phyloP scores from a whole-genome alignment of 2,329 filamentous ascomycete genomes.

The Periconia digitata region DNA sequence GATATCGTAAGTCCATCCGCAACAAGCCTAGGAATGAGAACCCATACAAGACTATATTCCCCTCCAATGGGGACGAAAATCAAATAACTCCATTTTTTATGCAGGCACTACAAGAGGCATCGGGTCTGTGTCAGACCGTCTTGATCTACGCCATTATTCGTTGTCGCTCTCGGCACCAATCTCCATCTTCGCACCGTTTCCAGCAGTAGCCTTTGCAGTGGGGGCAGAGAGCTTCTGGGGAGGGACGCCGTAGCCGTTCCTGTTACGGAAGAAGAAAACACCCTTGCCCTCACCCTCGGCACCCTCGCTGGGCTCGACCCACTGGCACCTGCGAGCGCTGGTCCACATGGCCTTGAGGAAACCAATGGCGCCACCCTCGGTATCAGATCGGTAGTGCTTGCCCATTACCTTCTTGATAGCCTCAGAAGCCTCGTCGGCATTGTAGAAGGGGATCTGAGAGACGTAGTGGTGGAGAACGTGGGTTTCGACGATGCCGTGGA shows the following conservation, averaged over 20 bases:
- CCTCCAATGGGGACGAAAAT: not conserved
- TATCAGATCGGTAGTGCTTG: conserved; percentile 86
- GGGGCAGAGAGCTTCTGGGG: conserved; percentile 48
- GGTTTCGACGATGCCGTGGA: conserved; percentile 97
- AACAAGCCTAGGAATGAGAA: not conserved
- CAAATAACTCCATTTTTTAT: conserved; percentile 3
- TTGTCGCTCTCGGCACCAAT: conserved; percentile 34
- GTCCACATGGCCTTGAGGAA: conserved; percentile 85
- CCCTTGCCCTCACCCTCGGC: conserved; percentile 79
- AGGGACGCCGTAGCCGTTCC: conserved; percentile 76
- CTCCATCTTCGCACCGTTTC: conserved; percentile 39
- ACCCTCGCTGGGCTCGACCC: conserved; percentile 88
- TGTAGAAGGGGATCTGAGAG: conserved; percentile 93
- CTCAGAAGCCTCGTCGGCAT: conserved; percentile 91
- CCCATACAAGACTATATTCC: not conserved
- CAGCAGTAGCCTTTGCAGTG: conserved; percentile 28
- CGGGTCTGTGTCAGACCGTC: conserved; percentile 5
- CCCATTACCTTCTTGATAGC: conserved; percentile 97
- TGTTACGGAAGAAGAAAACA: conserved; percentile 93
- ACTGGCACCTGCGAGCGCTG: conserved; percentile 86
- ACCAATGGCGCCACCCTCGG: conserved; percentile 70
- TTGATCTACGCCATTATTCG: conserved; percentile 23
- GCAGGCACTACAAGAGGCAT: not conserved
- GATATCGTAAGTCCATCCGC: not conserved
- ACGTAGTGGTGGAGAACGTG: conserved; percentile 98